These are phyloP conservation scores for Pneumocystis murina DNA, from an alignment of 1,139 yeast genomes.

Conservation along the genomic window DNA sequence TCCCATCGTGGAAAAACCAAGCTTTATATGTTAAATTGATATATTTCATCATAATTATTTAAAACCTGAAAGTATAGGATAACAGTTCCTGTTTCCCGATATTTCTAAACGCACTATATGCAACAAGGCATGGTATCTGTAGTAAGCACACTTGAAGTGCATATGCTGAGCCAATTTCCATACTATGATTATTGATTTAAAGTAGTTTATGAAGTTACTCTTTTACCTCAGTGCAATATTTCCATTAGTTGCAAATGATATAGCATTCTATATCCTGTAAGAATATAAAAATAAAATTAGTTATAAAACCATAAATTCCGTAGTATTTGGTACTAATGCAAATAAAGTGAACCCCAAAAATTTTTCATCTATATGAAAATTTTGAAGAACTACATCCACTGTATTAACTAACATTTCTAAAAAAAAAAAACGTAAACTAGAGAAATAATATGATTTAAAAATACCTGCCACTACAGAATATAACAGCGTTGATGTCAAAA, in stretches of 20 bases:
- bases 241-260: conserved; percentile 90
- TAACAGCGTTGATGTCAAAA: conserved; percentile 66
- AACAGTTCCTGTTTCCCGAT: conserved; percentile 17
- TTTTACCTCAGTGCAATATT: conserved; percentile 54
- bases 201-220: conserved; percentile 8
- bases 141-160: conserved; percentile 91
- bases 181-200: conserved; percentile 28
- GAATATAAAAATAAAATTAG: not conserved
- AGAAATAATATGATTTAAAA: not conserved
- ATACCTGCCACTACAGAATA: conserved; percentile 70
- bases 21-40: conserved; percentile 41
- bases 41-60: conserved; percentile 12
- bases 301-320: conserved; percentile 50
- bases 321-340: conserved; percentile 91
- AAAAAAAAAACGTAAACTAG: not conserved
- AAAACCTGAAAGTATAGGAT: conserved; percentile 16
- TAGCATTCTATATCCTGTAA: conserved; percentile 43
- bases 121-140: conserved; percentile 81
- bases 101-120: conserved; percentile 47
- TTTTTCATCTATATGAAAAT: conserved; percentile 71
- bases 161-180: conserved; percentile 97
- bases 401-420: conserved; percentile 76
- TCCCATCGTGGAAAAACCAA: conserved; percentile 94
- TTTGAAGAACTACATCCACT: conserved; percentile 72
- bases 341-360: conserved; percentile 85